Evolutionary conservation across 176 grass and related monocot genomes (phyloP).

Genomic region (Aegilops longissima): DNA sequence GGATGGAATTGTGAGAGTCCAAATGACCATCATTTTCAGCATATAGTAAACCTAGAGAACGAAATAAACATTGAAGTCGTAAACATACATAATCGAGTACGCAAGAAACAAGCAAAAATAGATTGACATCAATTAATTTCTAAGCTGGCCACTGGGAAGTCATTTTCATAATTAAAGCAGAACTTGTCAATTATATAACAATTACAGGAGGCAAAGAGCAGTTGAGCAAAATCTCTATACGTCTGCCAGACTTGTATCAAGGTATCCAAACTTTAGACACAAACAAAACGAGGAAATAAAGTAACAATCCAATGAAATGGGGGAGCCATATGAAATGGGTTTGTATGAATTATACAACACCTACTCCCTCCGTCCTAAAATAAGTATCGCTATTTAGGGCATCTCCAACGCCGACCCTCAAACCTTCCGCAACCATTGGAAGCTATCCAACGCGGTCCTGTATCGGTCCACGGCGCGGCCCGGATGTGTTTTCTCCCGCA

Average conservation of each 20-base stretch:
- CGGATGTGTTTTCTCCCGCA: too few relatives aligned
- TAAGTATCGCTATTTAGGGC: too few relatives aligned
- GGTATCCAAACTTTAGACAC: not conserved
- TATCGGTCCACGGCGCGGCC: too few relatives aligned
- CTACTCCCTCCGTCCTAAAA: too few relatives aligned
- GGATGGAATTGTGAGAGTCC: slow-evolving; percentile 64
- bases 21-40: slow-evolving; percentile 41
- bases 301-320: not conserved
- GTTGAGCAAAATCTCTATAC: not conserved
- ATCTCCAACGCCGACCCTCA: too few relatives aligned
- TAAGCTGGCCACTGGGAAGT: not conserved
- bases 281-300: not conserved
- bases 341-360: too few relatives aligned
- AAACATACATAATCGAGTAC: not conserved
- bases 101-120: not conserved
- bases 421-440: too few relatives aligned
- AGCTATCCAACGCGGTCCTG: too few relatives aligned
- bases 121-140: not conserved
- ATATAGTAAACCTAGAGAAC: slow-evolving; percentile 44
- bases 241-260: not conserved
- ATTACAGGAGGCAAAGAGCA: not conserved
- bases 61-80: not conserved
- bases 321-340: not conserved
- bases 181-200: not conserved
- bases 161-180: not conserved